These are phyloP conservation scores for Eimeria brunetti DNA, from an alignment of 169 alveolate genomes.

Conservation along the genomic window DNA sequence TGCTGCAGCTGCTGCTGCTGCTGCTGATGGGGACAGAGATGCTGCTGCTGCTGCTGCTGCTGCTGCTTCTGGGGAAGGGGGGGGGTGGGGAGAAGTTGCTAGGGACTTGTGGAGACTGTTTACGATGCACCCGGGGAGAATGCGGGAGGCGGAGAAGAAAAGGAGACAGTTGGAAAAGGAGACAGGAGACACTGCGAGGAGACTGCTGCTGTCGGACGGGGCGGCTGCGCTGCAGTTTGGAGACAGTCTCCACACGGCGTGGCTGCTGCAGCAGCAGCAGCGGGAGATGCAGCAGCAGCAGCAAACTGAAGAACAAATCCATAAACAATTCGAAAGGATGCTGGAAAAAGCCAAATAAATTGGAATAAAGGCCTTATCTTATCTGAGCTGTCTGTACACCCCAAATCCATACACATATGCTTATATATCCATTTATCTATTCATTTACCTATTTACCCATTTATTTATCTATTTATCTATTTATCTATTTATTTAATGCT, in stretches of 20 bases:
- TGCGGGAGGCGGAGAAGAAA: not conserved
- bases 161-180: not conserved
- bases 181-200: not conserved
- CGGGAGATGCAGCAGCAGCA: not conserved
- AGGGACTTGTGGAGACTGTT: not conserved
- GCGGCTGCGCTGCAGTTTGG: not conserved
- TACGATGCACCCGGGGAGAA: not conserved
- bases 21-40: not conserved
- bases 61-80: not conserved
- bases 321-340: not conserved
- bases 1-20: too few relatives aligned
- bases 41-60: not conserved
- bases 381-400: too few relatives aligned
- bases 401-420: too few relatives aligned
- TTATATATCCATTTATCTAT: too few relatives aligned
- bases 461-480: too few relatives aligned
- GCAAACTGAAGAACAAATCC: not conserved
- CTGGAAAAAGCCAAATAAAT: not conserved
- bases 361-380: too few relatives aligned
- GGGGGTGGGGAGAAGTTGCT: not conserved
- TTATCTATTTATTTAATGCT: too few relatives aligned
- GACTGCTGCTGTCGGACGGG: not conserved
- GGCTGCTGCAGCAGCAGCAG: not conserved
- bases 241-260: not conserved
- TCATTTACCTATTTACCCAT: too few relatives aligned